These are phyloP conservation scores for Gnaphalium uliginosum DNA, from an alignment of 129 eudicot genomes.

Conservation along the genomic window DNA sequence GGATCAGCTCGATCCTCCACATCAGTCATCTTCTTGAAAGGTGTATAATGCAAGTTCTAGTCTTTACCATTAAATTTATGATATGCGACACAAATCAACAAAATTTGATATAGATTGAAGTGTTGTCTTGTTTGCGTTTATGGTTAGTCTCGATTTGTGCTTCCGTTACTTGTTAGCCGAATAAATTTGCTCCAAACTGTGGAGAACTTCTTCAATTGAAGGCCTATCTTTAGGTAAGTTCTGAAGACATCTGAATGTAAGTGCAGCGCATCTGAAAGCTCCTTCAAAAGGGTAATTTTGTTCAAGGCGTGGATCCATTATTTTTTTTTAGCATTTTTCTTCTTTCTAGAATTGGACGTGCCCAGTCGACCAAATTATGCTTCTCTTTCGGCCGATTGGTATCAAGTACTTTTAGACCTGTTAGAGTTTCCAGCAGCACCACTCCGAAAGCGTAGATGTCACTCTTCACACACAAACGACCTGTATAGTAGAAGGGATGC, in stretches of 20 bases:
- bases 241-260: constrained; percentile 22
- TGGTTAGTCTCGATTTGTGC: background rate
- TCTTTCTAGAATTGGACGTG: background rate
- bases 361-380: background rate
- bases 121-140: background rate
- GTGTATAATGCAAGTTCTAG: background rate
- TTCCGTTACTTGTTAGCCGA: background rate
- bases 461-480: constrained; percentile 13
- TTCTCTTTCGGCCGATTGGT: background rate
- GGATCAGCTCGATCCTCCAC: background rate
- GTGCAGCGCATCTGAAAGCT: constrained; percentile 5
- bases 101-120: background rate
- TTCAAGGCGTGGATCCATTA: constrained; percentile 34
- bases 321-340: background rate
- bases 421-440: constrained; percentile 25
- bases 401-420: constrained; percentile 1
- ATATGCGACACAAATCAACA: too few relatives aligned
- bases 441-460: constrained; percentile 39
- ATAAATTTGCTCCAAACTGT: constrained; percentile 19
- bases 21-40: background rate
- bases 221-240: constrained; percentile 18
- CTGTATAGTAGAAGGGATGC: constrained; percentile 4
- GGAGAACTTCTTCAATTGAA: constrained; percentile 34
- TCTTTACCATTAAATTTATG: too few relatives aligned
- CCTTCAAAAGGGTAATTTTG: constrained; percentile 17